Percentiles rank a stretch among this genome's conserved stretches.
Evolutionary conservation across 2,329 filamentous ascomycete genomes (phyloP).

Genomic region (Phyllosticta citrichinensis): DNA sequence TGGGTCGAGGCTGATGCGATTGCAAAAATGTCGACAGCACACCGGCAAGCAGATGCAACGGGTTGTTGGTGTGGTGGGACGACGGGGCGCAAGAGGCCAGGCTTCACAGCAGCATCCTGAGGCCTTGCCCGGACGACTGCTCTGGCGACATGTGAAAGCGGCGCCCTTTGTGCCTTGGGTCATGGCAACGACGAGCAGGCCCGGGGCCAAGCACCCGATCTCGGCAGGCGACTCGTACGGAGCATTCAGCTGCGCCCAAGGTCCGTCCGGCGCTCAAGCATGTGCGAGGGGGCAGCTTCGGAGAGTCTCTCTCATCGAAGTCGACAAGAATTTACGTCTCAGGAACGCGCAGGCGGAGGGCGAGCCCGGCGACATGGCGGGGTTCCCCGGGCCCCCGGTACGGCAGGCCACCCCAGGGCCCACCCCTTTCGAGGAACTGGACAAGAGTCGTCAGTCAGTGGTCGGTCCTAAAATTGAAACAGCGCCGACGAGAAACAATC

Average conservation of each 20-base stretch:
- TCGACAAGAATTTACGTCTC: background rate
- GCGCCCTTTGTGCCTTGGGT: background rate
- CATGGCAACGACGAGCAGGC: background rate
- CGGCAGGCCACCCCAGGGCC: no score
- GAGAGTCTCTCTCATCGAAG: background rate
- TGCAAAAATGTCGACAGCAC: background rate
- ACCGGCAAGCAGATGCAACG: background rate
- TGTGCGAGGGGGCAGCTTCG: background rate
- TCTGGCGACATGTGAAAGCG: background rate
- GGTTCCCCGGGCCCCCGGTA: background rate
- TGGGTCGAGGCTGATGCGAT: background rate
- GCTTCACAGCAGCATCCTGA: background rate
- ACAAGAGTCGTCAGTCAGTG: background rate
- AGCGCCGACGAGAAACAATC: background rate
- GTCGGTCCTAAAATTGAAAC: background rate
- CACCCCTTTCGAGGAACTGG: background rate
- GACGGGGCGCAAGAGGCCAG: background rate
- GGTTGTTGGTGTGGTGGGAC: conserved; percentile 1
- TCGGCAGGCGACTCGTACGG: background rate
- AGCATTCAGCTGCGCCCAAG: conserved; percentile 3
- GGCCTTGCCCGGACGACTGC: background rate
- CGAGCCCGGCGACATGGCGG: background rate
- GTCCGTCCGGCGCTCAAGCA: background rate
- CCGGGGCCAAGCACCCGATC: background rate
- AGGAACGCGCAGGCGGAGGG: background rate